Evolutionary conservation across 2,329 filamentous ascomycete genomes (phyloP).

Genomic region (Fusarium sacchari): DNA sequence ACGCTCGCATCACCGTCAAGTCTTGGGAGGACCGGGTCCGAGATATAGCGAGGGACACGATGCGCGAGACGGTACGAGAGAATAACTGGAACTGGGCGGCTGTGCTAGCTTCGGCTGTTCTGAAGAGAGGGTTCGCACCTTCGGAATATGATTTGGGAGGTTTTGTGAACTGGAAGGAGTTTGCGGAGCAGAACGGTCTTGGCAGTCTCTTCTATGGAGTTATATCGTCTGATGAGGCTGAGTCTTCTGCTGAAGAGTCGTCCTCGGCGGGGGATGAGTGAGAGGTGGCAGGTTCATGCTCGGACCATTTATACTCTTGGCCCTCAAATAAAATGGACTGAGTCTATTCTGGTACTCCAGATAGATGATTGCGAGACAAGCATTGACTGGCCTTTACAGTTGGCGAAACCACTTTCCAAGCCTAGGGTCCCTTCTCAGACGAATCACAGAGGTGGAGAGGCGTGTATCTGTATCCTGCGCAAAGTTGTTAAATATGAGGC

Average conservation of each 20-base stretch:
- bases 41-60: not conserved
- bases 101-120: not conserved
- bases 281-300: accelerated
- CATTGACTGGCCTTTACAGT: not conserved
- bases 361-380: accelerated
- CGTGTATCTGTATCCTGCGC: not conserved
- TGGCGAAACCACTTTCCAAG: not conserved
- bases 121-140: not conserved
- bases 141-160: not conserved
- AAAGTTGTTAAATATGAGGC: accelerated
- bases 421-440: not conserved
- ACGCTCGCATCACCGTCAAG: accelerated
- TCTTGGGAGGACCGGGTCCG: not conserved
- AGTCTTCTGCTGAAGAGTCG: not conserved
- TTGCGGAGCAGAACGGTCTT: not conserved
- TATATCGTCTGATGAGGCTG: not conserved
- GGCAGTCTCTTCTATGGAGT: accelerated
- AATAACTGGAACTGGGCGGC: not conserved
- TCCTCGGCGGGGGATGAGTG: accelerated
- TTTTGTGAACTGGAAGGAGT: not conserved
- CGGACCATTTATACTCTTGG: accelerated
- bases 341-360: not conserved
- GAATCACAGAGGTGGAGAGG: accelerated
- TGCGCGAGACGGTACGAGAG: not conserved
- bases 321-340: accelerated